Evolutionary conservation across 495 filamentous ascomycete species (phyloP).

Genomic region (Glarea lozoyensis): DNA sequence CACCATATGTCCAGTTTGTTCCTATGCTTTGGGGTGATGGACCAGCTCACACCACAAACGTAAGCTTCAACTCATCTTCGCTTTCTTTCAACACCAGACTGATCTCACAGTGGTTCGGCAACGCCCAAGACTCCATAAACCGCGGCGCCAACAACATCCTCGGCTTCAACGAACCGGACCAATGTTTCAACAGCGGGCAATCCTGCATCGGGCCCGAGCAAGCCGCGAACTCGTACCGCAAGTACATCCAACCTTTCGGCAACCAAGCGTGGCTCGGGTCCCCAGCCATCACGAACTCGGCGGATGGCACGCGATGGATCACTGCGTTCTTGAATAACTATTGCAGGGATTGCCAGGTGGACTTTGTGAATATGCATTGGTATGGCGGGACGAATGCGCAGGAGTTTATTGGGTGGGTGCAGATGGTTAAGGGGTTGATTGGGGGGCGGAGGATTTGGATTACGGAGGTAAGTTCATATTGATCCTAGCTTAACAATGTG

Average conservation of each 20-base stretch:
- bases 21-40: slow-evolving; percentile 64
- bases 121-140: slow-evolving; percentile 48
- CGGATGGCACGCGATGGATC: slow-evolving; percentile 53
- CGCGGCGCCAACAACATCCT: slow-evolving; percentile 53
- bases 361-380: slow-evolving; percentile 61
- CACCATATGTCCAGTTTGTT: slow-evolving; percentile 47
- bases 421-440: not conserved
- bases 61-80: not conserved
- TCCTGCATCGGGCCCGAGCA: slow-evolving; percentile 50
- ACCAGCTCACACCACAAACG: slow-evolving; percentile 24
- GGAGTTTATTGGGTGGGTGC: not conserved
- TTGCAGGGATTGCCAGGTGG: slow-evolving; percentile 43
- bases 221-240: slow-evolving; percentile 51
- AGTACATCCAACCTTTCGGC: slow-evolving; percentile 59
- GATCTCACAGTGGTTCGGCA: slow-evolving; percentile 38
- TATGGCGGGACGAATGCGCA: slow-evolving; percentile 33
- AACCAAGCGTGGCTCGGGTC: slow-evolving; percentile 56
- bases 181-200: slow-evolving; percentile 43
- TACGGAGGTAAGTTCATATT: not conserved
- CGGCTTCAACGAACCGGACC: slow-evolving; percentile 83
- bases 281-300: slow-evolving; percentile 66
- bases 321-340: slow-evolving; percentile 47
- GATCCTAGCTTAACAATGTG: not conserved
- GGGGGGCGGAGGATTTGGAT: not conserved
- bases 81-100: not conserved